Evolutionary conservation across 2,329 filamentous ascomycete species (phyloP), one percentile per base, ranked within the genome.

Genomic region (Diplodia intermedia): DNA sequence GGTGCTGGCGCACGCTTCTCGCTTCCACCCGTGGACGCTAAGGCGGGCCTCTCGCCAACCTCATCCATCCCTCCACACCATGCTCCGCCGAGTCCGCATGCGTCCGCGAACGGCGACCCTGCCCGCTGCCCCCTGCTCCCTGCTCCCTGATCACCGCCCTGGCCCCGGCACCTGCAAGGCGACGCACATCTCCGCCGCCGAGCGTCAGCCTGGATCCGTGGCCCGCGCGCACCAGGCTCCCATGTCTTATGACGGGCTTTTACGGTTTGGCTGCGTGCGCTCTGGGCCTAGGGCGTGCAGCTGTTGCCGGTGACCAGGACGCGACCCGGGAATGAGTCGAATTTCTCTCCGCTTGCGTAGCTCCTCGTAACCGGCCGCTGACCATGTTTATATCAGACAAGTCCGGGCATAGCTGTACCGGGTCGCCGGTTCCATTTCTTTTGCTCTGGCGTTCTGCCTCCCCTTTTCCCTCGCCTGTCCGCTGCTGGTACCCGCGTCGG

Each of bases 321-420:
- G 54, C 55, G 65, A 67, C 53, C 65, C 65, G 65, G 65, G 65
- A 57, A 67, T 57, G 53, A 60, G 53, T 57, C 65, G 65, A 67
- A 67, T 36, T 60, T 57, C 55, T 67, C 65, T 60, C 65, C 65
- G 65, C 65, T 67, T 67, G 65, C 65, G 65, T 56, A 55, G 60
- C 60, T 52, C 47, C 60, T 52, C 60, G 60, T 63, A 52, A 63
- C 60, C 31, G 29, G 8, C 60, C 60, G 60, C 47, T 52, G 43
- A 63, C 60, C 60, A 63, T 63, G 60, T 63, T 63, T 63, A 63
- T 63, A 63, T 63, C 60, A 63, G 60, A 63, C 60, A 63, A n/a
- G 60, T 63, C 60, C 60, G 60, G 52, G 38, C 60, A 63, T 63
- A 63, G 43, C 47, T 63, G 60, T 52, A 63, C 60, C 60, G 60